These are phyloP conservation scores for Puccinia sorghi DNA, from an alignment of 1,284 basidiomycete species.

Conservation along the genomic window DNA sequence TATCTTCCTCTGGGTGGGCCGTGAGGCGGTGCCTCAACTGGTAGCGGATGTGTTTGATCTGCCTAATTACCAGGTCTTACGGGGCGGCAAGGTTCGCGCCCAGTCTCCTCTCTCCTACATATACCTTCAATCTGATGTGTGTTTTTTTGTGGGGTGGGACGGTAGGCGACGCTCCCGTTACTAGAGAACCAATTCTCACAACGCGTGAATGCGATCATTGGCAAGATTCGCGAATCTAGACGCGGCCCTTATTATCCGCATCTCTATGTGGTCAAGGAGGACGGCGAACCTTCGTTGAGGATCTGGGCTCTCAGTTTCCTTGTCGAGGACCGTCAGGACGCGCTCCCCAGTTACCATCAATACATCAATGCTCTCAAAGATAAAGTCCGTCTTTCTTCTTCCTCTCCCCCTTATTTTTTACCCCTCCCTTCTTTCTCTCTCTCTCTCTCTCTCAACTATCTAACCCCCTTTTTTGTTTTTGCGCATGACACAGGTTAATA, in stretches of 20 bases:
- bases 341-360: slow-evolving; percentile 91
- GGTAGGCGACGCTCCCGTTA: slow-evolving; percentile 77
- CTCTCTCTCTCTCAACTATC: neutral
- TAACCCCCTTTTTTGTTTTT: no score
- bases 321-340: slow-evolving; percentile 93
- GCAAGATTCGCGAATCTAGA: slow-evolving; percentile 82
- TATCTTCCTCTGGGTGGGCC: slow-evolving; percentile 95
- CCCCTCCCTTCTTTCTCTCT: neutral
- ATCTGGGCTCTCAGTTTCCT: slow-evolving; percentile 92
- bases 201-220: slow-evolving; percentile 86
- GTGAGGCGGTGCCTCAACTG: slow-evolving; percentile 92
- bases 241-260: slow-evolving; percentile 89
- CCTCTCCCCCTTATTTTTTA: neutral
- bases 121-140: neutral
- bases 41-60: slow-evolving; percentile 92
- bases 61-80: slow-evolving; percentile 79
- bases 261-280: slow-evolving; percentile 97
- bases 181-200: slow-evolving; percentile 92
- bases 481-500: slow-evolving; percentile 3
- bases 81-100: slow-evolving; percentile 78
- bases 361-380: slow-evolving; percentile 77
- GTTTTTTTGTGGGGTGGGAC: neutral
- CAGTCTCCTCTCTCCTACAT: neutral
- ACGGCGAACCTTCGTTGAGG: slow-evolving; percentile 83
- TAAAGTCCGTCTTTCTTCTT: slow-evolving; percentile 61